Percentiles rank a stretch among this genome's conserved stretches.
These are phyloP conservation scores for Carex myosuroides DNA, from an alignment of 176 grass and related monocot genomes.

Conservation along the genomic window DNA sequence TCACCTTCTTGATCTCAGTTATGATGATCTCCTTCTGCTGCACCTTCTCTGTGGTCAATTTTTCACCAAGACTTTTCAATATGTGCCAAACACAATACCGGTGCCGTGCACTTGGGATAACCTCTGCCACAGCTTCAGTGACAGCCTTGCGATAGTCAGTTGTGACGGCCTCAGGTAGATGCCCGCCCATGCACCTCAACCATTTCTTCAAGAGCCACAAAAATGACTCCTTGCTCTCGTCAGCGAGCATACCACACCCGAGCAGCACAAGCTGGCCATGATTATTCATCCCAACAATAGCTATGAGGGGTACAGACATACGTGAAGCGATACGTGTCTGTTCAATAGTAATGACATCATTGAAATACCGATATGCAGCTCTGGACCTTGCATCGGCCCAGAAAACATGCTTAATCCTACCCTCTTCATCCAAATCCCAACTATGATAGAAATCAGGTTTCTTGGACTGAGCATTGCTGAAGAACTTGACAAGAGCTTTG, in stretches of 20 bases:
- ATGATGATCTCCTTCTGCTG: conserved; percentile 56
- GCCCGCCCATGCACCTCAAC: conserved; percentile 23
- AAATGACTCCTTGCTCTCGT: conserved; percentile 23
- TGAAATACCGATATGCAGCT: conserved; percentile 26
- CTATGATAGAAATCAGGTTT: conserved; percentile 32
- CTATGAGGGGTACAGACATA: conserved; percentile 11
- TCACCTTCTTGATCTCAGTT: conserved; percentile 61
- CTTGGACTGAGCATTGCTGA: conserved; percentile 19
- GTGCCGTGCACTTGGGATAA: conserved; percentile 60
- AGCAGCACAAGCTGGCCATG: conserved; percentile 29
- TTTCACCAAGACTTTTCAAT: conserved; percentile 68
- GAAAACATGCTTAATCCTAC: conserved; percentile 23
- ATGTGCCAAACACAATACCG: conserved; percentile 88
- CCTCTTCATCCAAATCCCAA: conserved; percentile 26
- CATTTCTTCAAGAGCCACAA: conserved; percentile 28
- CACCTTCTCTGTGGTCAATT: conserved; percentile 33
- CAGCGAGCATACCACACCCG: conserved; percentile 28
- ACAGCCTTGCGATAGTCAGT: conserved; percentile 28
- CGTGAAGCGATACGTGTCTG: conserved; percentile 2
- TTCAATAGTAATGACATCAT: conserved; percentile 34
- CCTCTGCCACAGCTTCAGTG: conserved; percentile 53
- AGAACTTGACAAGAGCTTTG: conserved; percentile 24
- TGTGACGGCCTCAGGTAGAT: conserved; percentile 22
- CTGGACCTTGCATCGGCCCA: conserved; percentile 27
- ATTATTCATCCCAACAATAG: conserved; percentile 32